Base-by-base conservation (phyloP, 352 stramenopile species). In the Poterioochromonas sp. region DNA sequence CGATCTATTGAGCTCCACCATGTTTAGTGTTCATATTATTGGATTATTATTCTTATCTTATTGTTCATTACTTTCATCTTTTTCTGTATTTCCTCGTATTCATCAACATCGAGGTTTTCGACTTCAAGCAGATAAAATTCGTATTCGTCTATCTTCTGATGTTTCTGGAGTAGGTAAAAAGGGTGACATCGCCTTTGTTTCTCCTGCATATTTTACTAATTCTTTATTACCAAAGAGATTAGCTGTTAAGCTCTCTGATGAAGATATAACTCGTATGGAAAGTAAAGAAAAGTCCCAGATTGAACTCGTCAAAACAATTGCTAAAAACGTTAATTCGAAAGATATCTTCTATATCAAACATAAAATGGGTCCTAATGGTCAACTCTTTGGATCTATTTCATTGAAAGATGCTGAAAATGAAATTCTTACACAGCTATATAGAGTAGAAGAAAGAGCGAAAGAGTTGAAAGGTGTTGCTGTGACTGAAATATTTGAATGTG, bases 351-450 rank as follows among this genome's bases (percentile, higher is more conserved):
- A 29, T 8, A 44, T 73, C 11, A 51, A 44, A 29, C 11, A 29
- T 29, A 73, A 73, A 29, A 29, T 43, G 11, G 63, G 18, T 32
- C 1, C 11, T 44, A 73, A 73, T 51, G 18, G 41, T 32, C 37
- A 73, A 51, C 29, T 73, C 11, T 73, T 73, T 51, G 63, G 63
- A 29, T 73, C 63, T 5, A 29, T 73, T 26, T 43, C 1, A 43
- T 3, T 43, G 32, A 73, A 73, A 29, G 8, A 73, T 29, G 29
- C 41, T 51, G 37, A n/a, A 29, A 29, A 73, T 29, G 63, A 73
- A 51, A 18, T 69, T 20, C 44, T 8, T 53, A n/a, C n/a, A n/a
- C 44, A 20, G 8, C 44, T 53, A 20, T 53, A 20, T 53, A 8
- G 8, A 20, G 44, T 20, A 20, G 20, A 8, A 20, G 20, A 8